Evolutionary conservation across 495 filamentous ascomycete species (phyloP).

Genomic region (Thozetella sp.): DNA sequence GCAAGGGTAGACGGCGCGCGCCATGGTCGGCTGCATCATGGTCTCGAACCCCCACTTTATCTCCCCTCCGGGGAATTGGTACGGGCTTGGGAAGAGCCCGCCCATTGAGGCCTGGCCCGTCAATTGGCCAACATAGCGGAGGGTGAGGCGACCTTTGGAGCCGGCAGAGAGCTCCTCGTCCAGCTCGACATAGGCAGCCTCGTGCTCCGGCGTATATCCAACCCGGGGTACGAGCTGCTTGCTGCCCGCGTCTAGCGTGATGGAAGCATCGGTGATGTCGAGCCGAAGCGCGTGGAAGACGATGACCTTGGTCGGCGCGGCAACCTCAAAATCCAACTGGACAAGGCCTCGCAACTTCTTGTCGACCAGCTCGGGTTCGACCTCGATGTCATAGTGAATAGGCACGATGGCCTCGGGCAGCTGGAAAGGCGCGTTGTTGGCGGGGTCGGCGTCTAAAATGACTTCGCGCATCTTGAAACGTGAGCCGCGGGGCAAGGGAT

Average conservation of each 20-base stretch:
- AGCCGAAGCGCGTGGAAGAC: background rate
- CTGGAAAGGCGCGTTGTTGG: background rate
- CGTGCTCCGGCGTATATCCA: background rate
- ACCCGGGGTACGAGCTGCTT: background rate
- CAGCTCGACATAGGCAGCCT: background rate
- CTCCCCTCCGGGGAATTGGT: background rate
- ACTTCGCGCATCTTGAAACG: slow-evolving; percentile 8
- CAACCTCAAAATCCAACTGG: background rate
- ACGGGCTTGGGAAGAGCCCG: background rate
- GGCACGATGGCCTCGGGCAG: background rate
- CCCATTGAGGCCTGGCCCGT: background rate
- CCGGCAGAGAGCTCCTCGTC: background rate
- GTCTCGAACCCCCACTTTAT: background rate
- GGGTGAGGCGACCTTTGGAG: background rate
- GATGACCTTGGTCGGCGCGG: background rate
- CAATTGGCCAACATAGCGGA: background rate
- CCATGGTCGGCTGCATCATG: slow-evolving; percentile 21
- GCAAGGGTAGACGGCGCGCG: slow-evolving; percentile 78
- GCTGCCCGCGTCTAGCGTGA: background rate
- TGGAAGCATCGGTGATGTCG: background rate
- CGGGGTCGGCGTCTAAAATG: too few relatives aligned
- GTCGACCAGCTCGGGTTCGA: background rate
- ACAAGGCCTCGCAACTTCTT: background rate
- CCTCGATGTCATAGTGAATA: background rate
- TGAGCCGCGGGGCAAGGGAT: too few relatives aligned